Conservation (phyloP, 2,329 filamentous ascomycete species). For the Fusarium cyanostomum region DNA sequence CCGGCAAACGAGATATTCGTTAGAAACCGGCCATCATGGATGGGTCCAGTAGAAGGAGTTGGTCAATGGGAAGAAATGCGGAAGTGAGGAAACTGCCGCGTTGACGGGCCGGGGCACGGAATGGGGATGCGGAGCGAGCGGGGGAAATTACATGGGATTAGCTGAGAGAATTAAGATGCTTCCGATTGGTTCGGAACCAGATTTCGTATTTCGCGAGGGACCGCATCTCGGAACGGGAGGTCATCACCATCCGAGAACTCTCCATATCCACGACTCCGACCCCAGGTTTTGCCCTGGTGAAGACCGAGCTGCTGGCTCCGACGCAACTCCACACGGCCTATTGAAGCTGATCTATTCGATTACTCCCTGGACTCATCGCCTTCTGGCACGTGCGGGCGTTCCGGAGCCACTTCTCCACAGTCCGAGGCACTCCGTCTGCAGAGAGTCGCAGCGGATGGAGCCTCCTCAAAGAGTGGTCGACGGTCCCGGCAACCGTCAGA, state of each 20-base stretch:
- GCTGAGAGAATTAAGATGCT: neutral
- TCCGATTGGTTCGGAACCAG: conserved; percentile 21
- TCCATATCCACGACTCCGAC: conserved; percentile 2
- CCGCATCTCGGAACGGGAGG: neutral
- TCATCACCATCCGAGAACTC: neutral
- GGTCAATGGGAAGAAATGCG: conserved; percentile 43
- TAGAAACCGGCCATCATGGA: conserved; percentile 42
- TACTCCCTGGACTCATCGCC: neutral
- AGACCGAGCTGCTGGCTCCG: neutral
- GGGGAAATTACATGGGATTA: neutral
- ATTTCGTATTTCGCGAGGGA: neutral
- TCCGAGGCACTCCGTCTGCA: conserved; percentile 9
- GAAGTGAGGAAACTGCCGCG: conserved; percentile 20
- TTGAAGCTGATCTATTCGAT: neutral
- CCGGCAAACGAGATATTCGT: conserved; percentile 44
- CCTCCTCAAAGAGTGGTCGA: conserved; percentile 15
- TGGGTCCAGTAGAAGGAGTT: conserved; percentile 26
- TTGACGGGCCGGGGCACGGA: neutral
- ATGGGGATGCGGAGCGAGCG: conserved; percentile 10
- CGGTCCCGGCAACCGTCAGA: neutral
- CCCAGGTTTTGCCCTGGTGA: neutral
- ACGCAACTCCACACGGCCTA: neutral
- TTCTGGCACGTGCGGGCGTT: conserved; percentile 1
- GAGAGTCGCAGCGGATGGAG: conserved; percentile 18
- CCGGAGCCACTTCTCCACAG: conserved; percentile 17